Percentiles rank a stretch among this genome's conserved stretches.
These are phyloP conservation scores for Tetrapisispora phaffii DNA, from an alignment of 805 yeast species.

Conservation along the genomic window DNA sequence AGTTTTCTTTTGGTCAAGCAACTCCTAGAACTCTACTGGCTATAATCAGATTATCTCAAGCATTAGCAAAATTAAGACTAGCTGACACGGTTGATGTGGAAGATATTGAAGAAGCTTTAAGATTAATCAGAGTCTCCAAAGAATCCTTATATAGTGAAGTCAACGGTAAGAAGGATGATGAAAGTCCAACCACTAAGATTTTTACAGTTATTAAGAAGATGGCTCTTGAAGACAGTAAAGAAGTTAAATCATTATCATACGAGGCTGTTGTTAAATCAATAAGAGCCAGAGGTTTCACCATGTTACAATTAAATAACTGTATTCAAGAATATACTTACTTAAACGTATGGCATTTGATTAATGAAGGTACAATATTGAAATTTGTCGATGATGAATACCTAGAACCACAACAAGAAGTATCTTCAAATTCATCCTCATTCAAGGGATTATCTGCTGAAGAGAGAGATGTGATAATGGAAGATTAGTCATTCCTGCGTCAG, in stretches of 20 bases:
- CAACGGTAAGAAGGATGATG: constrained; percentile 45
- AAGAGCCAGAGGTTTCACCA: constrained; percentile 75
- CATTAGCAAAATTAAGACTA: constrained; percentile 82
- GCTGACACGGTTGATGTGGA: constrained; percentile 56
- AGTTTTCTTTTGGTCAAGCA: constrained; percentile 75
- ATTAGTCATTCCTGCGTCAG: not conserved
- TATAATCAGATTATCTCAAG: constrained; percentile 86
- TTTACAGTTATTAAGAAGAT: constrained; percentile 59
- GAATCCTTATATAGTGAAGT: constrained; percentile 58
- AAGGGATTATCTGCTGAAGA: constrained; percentile 1
- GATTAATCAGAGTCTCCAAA: constrained; percentile 80
- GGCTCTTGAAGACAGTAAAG: constrained; percentile 32
- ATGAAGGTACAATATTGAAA: constrained; percentile 56
- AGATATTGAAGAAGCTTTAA: constrained; percentile 92
- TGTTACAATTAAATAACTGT: constrained; percentile 66
- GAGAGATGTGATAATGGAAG: constrained; percentile 8
- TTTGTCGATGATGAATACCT: constrained; percentile 38
- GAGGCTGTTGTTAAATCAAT: constrained; percentile 50
- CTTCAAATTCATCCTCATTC: not conserved
- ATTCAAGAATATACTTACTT: constrained; percentile 61
- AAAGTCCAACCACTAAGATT: constrained; percentile 56
- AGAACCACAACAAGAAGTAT: constrained; percentile 5
- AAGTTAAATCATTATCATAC: constrained; percentile 32
- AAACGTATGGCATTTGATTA: constrained; percentile 67
- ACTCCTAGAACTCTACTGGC: constrained; percentile 93